These are phyloP conservation scores for Fusarium papillatum DNA, from an alignment of 2,329 filamentous ascomycete species.

Conservation along the genomic window DNA sequence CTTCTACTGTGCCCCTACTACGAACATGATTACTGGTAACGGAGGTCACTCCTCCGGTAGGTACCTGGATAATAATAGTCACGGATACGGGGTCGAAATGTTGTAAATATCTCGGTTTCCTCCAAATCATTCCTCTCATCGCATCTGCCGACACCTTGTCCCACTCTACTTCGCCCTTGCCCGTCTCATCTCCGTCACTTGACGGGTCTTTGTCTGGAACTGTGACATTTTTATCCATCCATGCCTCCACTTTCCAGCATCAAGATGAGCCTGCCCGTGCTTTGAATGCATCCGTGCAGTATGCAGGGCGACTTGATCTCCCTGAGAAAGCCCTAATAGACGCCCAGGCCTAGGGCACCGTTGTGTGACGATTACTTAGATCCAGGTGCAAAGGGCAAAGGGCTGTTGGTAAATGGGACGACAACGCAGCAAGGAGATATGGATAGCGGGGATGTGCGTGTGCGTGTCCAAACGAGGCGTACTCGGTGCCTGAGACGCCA, in stretches of 20 bases:
- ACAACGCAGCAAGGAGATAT: not conserved
- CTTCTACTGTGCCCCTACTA: not conserved
- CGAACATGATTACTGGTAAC: not conserved
- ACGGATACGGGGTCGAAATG: not conserved
- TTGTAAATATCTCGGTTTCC: not conserved
- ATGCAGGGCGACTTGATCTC: constrained; percentile 2
- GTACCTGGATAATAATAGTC: constrained; percentile 1
- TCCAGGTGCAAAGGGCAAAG: not conserved
- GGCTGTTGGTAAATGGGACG: not conserved
- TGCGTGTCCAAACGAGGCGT: constrained; percentile 2
- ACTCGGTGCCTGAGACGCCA: constrained; percentile 2
- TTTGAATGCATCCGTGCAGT: not conserved
- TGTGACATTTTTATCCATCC: constrained; percentile 4
- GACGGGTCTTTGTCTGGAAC: not conserved
- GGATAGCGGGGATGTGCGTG: not conserved
- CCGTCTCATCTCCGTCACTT: constrained; percentile 5
- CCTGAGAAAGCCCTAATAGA: not conserved
- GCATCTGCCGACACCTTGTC: not conserved
- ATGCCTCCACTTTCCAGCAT: constrained; percentile 4
- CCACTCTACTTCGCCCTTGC: not conserved
- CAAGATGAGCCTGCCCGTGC: constrained; percentile 1
- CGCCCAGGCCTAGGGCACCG: not conserved
- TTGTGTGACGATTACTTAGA: not conserved
- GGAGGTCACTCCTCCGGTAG: not conserved
- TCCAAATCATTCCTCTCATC: not conserved